Conservation (phyloP, 2,329 filamentous ascomycete species). For the Blumeria graminis region DNA sequence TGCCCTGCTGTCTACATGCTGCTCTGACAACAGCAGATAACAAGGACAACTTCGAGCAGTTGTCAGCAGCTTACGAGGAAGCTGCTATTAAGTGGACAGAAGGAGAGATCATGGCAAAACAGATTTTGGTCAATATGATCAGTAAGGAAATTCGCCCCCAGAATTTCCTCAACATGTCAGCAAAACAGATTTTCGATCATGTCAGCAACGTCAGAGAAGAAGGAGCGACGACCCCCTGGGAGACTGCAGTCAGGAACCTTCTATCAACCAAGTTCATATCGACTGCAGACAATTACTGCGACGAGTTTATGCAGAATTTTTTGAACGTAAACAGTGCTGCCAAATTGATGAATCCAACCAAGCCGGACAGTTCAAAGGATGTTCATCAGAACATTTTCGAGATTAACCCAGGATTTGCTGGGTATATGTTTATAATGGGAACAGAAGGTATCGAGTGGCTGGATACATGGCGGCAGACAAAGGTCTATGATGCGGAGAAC, state of each 20-base stretch:
- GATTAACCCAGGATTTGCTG: not conserved
- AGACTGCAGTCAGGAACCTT: not conserved
- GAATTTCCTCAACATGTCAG: not conserved
- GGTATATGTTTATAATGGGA: not conserved
- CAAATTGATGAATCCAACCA: not conserved
- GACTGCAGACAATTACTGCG: not conserved
- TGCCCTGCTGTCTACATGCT: too few relatives aligned
- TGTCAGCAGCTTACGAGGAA: too few relatives aligned
- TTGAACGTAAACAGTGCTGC: not conserved
- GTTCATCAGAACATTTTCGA: not conserved
- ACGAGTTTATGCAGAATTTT: not conserved
- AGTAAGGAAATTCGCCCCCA: not conserved
- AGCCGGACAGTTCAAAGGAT: not conserved
- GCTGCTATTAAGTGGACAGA: not conserved
- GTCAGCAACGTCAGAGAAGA: not conserved
- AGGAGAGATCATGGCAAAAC: not conserved
- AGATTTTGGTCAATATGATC: not conserved
- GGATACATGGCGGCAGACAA: not conserved
- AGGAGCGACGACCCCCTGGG: not conserved
- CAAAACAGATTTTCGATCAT: not conserved
- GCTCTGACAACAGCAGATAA: too few relatives aligned
- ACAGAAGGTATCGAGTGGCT: not conserved
- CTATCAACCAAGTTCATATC: not conserved
- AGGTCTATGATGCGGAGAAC: not conserved
- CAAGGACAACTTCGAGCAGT: too few relatives aligned